These are phyloP conservation scores for Globisporangium cederbergense DNA, from an alignment of 352 stramenopile species.

Conservation along the genomic window DNA sequence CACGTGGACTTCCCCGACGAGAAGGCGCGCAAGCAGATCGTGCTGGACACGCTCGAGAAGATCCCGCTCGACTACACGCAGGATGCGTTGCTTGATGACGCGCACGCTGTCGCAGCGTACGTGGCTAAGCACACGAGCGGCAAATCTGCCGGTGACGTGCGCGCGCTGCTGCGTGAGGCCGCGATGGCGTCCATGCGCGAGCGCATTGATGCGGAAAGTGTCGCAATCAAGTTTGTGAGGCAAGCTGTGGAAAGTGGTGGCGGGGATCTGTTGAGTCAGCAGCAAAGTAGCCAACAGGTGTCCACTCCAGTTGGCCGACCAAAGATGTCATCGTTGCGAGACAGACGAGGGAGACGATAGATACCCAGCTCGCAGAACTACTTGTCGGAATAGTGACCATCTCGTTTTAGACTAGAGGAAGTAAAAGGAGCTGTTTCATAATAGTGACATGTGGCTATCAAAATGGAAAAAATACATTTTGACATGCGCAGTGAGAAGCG, in stretches of 20 bases:
- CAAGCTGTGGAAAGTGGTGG: conserved; percentile 16
- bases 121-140: conserved; percentile 53
- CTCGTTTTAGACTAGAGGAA: not conserved
- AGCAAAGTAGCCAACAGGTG: not conserved
- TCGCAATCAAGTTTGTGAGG: conserved; percentile 42
- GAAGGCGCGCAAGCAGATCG: conserved; percentile 44
- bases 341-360: conserved; percentile 1
- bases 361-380: too few species aligned
- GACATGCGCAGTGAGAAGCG: conserved; percentile 43
- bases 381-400: not conserved
- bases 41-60: conserved; percentile 40
- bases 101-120: conserved; percentile 35
- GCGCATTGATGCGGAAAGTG: conserved; percentile 36
- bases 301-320: conserved; percentile 1
- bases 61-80: conserved; percentile 56
- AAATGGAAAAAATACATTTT: not conserved
- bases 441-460: not conserved
- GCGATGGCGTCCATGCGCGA: conserved; percentile 73
- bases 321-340: conserved; percentile 1
- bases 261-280: conserved; percentile 7
- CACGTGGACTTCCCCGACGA: conserved; percentile 56
- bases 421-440: not conserved
- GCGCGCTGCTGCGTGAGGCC: conserved; percentile 68
- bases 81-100: conserved; percentile 26
- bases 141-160: conserved; percentile 56